Base-by-base conservation (phyloP, 768 basidiomycete species). In the Megacollybia marginata region DNA sequence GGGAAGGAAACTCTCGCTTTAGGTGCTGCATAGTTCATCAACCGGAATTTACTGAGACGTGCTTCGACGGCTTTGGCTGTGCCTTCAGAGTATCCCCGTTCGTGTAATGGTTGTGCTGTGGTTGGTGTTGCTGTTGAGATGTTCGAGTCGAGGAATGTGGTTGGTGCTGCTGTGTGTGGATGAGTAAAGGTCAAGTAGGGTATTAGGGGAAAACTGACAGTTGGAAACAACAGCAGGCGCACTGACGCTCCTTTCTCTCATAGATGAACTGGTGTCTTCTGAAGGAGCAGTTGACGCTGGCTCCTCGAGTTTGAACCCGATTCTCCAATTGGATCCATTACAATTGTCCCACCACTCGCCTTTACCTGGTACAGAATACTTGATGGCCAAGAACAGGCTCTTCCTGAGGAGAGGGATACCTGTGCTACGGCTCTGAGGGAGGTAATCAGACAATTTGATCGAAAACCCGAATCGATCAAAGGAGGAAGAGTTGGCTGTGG, bases 321-420 rank as follows among this genome's bases (percentile, higher is more conserved):
- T 68, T 20, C 76, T 70, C 70, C 94, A 97, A 62, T 98, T 94
- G 54, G 62, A 55, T 0, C 83, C 84, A 3, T 56, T 66, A 57
- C 95, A 95, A 62, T 92, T 94, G 68, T 98, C 95, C 95, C 95
- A 98, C 76, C 85, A 88, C 69, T 98, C 94, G 1, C 78, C 78
- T 9, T 31, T 28, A 2, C 46, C 23, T 47, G 28, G 48, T 12
- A 49, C 43, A 19, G 23, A 38, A 32, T 49, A 53, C 38, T 44
- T 43, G 43, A 44, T 15, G 12, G 28, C n/a, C n/a, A 31, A 44
- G 13, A 44, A 13, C 44, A 44, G 9, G 4, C 18, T 40, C 38
- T 40, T 40, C 15, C 5, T 40, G 13, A 13, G 15, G 8, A 40
- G 38, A 8, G 18, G 23, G 6, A 28, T 28, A 28, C 8, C 23